Percentiles rank a stretch among this genome's conserved stretches.
These are phyloP conservation scores for Pulicaria dysenterica DNA, from an alignment of 129 eudicot species.

Conservation along the genomic window DNA sequence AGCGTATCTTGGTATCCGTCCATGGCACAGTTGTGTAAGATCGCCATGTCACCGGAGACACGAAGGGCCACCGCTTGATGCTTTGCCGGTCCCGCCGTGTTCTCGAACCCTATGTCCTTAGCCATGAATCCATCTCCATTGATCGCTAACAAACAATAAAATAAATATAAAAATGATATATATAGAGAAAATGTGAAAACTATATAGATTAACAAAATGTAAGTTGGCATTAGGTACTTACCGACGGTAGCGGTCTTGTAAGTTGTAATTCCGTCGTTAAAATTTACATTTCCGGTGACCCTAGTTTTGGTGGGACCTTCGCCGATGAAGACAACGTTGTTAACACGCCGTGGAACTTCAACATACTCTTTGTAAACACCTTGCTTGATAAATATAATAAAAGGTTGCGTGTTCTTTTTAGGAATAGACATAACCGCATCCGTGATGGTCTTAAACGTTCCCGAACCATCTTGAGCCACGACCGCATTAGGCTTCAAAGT, in stretches of 20 bases:
- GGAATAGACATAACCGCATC: conserved; percentile 54
- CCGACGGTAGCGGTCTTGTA: conserved; percentile 67
- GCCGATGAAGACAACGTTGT: conserved; percentile 54
- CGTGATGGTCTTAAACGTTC: conserved; percentile 43
- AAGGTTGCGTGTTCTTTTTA: conserved; percentile 17
- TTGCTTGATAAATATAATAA: conserved; percentile 52
- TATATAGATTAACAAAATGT: no score
- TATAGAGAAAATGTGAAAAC: no score
- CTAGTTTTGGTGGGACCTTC: conserved; percentile 63
- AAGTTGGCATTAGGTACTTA: conserved; percentile 28
- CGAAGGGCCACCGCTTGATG: conserved; percentile 71
- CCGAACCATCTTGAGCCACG: conserved; percentile 68
- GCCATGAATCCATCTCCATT: conserved; percentile 60
- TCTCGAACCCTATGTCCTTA: conserved; percentile 47
- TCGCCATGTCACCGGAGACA: conserved; percentile 27
- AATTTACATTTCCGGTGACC: conserved; percentile 55
- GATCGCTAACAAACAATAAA: conserved; percentile 33
- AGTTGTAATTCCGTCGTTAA: conserved; percentile 45
- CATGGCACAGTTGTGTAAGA: conserved; percentile 20
- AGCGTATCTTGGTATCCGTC: conserved; percentile 51
- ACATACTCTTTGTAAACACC: conserved; percentile 68
- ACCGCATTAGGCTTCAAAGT: conserved; percentile 36
- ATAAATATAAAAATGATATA: no score
- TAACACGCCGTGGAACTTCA: conserved; percentile 23
- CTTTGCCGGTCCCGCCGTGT: conserved; percentile 58